Evolutionary conservation across 2,329 filamentous ascomycete genomes (phyloP), one percentile per base, ranked within the genome.

Genomic region (Paecilomyces dactylethromorphus): DNA sequence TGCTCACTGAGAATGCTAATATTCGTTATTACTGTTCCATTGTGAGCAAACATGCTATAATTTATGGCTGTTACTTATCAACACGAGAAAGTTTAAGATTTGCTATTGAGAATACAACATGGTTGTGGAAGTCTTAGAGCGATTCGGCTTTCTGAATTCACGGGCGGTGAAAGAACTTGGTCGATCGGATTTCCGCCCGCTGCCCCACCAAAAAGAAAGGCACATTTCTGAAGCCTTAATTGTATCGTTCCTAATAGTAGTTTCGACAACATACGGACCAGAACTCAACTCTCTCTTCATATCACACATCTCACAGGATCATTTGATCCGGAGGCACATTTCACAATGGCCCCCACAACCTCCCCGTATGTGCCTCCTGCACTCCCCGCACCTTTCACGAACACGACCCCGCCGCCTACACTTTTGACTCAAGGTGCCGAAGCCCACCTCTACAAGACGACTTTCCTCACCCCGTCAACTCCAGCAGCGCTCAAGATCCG

Each of bases 381-480:
- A 64, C 86, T 90, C 62, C 88, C 88, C 39, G 74, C 80, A 33
- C 82, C 88, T 65, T 88, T 92, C 74, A 80, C 81, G 59, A 79
- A 85, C 78, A 83, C 84, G 71, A 79, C 83, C 62, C 79, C 84
- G 65, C 75, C 84, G 54, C 86, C 91, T 63, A 75, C 72, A 54
- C 89, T 96, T 69, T 85, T 97, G 66, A 88, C 91, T 59, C 94
- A 97, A 82, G 94, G 94, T 77, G 94, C 94, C 71, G 94, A 99
- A 84, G 92, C 91, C 60, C 91, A 93, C 64, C 85, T 99, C 71
- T 97, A 95, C 84, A 88, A 87, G 74, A 93, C 91, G 18, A 87
- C 85, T 58, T 95, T 91, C 77, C 87, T 97, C 57, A 73, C 82
- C 1, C 83, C 89, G 45, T 73, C 80, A 58, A 80, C 84, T 10